Conservation (phyloP, 2,329 filamentous ascomycete genomes). For the Fusarium keratoplasticum region DNA sequence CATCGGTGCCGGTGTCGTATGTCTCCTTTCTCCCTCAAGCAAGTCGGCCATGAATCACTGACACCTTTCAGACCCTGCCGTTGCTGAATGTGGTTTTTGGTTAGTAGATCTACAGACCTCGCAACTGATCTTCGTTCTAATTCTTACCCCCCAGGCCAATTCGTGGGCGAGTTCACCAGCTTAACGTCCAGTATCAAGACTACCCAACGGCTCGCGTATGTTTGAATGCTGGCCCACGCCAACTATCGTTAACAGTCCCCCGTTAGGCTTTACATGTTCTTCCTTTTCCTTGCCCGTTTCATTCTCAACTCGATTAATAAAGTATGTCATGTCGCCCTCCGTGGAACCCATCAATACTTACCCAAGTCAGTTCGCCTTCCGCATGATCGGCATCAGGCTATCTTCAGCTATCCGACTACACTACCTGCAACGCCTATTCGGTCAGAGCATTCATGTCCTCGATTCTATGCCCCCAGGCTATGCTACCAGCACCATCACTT, state of each 20-base stretch:
- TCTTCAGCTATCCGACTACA: slow-evolving; percentile 71
- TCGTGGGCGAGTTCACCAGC: slow-evolving; percentile 61
- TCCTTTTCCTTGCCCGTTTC: slow-evolving; percentile 76
- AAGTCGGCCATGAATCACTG: not conserved
- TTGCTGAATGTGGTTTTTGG: slow-evolving; percentile 71
- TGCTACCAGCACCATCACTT: slow-evolving; percentile 72
- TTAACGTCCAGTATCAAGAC: slow-evolving; percentile 50
- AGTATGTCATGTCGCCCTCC: slow-evolving; percentile 41
- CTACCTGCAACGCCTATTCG: slow-evolving; percentile 73
- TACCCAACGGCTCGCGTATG: slow-evolving; percentile 60
- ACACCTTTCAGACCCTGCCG: slow-evolving; percentile 58
- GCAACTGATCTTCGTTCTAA: not conserved
- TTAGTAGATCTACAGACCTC: slow-evolving; percentile 36
- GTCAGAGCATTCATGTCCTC: slow-evolving; percentile 74
- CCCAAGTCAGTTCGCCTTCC: slow-evolving; percentile 63
- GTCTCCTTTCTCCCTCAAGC: not conserved
- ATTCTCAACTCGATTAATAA: slow-evolving; percentile 71
- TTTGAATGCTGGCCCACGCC: not conserved
- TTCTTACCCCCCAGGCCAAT: slow-evolving; percentile 47
- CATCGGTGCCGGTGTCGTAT: slow-evolving; percentile 60
- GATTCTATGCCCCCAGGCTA: slow-evolving; percentile 73
- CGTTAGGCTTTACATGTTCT: slow-evolving; percentile 73
- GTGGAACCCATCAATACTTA: not conserved
- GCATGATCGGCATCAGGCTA: slow-evolving; percentile 71
- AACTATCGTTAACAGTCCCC: not conserved